Evolutionary conservation across 192 early-diverging fungal genomes (phyloP), one percentile per base, ranked within the genome.

Genomic region (Coemansia brasiliensis): DNA sequence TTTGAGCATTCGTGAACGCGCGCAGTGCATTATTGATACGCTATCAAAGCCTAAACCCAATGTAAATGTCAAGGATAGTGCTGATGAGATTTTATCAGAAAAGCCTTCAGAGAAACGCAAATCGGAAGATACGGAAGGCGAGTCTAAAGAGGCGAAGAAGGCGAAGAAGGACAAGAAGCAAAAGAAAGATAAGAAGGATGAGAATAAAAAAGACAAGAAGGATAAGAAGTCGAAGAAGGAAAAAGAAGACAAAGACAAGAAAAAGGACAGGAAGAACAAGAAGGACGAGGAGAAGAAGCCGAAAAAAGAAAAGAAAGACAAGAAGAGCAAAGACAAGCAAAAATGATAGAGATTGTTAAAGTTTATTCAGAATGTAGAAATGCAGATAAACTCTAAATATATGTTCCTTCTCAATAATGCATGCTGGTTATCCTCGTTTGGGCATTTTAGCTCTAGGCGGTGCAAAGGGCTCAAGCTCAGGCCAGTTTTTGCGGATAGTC

Each of bases 11-110:
- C 41, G 26, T 25, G 52, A 63, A 38, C 67, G 67, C 15, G 67
- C 67, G 0, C 26, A 39, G 6, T 61, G 67, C n/a, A 29, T 70
- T 22, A 70, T 70, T 27, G 57, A 63, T 21, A 39, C 49, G 8
- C 35, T 65, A 35, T 41, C 63, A 0, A 35, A 25, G n/a, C 39
- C 48, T 27, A 39, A 32, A 9, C 26, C 53, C 4, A 8, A 48
- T 15, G 21, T 25, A 12, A 24, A 13, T 48, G 43, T 21, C 27
- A 29, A 29, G 43, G 43, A 17, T 21, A 22, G 25, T 21, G 21
- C 45, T 48, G 18, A 20, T 10, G n/a, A 17, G 45, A 24, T 25
- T 12, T 12, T 17, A 8, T 41, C 39, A 3, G 39, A 41, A 41
- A 48, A 17, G 45, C 45, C 45, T 1, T 12, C 5, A 17, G 44